Conservation (phyloP, 768 basidiomycete species). For the Lactarius vividus region DNA sequence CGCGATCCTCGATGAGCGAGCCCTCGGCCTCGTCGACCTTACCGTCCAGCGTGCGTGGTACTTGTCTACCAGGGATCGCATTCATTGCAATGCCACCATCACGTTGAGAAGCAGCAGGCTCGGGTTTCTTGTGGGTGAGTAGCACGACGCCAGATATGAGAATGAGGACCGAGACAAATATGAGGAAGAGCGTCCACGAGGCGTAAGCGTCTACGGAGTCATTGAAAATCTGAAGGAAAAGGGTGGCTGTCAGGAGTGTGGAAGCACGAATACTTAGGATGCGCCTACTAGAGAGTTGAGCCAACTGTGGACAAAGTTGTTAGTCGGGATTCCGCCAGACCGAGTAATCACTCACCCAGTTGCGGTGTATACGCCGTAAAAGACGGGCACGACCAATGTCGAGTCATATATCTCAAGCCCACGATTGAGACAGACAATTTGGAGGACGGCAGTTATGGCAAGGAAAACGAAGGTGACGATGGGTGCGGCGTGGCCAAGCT, state of each 20-base stretch:
- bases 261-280: background rate
- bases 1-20: slow-evolving; percentile 33
- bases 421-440: slow-evolving; percentile 90
- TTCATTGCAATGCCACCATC: slow-evolving; percentile 32
- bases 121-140: slow-evolving; percentile 88
- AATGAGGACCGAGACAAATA: slow-evolving; percentile 81
- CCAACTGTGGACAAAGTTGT: slow-evolving; percentile 41
- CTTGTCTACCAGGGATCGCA: slow-evolving; percentile 32
- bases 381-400: slow-evolving; percentile 89
- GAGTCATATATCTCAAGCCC: slow-evolving; percentile 90
- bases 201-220: slow-evolving; percentile 83
- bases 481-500: slow-evolving; percentile 78
- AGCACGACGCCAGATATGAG: slow-evolving; percentile 92
- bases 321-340: background rate
- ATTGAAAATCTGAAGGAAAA: slow-evolving; percentile 61
- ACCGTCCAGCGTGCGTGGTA: slow-evolving; percentile 29
- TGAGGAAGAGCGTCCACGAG: slow-evolving; percentile 84
- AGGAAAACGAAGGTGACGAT: slow-evolving; percentile 64
- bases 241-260: background rate
- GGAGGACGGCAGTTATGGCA: slow-evolving; percentile 73
- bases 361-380: slow-evolving; percentile 90
- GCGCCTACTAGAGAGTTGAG: slow-evolving; percentile 51
- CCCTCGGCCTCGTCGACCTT: slow-evolving; percentile 43
- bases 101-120: slow-evolving; percentile 39
- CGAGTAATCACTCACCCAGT: slow-evolving; percentile 50